A percentile compares a stretch with the other conserved stretches of the same genome.
These are phyloP conservation scores for Eustoma russellianum DNA, from an alignment of 257 asterid species.

Conservation along the genomic window DNA sequence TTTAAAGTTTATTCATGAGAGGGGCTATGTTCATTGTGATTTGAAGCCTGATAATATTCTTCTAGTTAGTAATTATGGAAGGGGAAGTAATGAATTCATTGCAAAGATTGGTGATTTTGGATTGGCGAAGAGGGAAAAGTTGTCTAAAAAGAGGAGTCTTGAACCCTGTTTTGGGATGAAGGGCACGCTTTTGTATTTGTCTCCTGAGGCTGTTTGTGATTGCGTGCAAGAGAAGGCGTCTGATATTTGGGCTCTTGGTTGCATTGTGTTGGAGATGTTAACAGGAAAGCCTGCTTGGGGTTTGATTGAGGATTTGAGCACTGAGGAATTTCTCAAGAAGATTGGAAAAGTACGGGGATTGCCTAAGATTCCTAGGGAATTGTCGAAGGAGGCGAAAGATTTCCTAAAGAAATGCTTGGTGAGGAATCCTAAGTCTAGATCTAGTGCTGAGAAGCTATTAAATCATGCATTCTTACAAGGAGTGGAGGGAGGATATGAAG, in stretches of 20 bases:
- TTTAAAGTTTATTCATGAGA: constrained; percentile 4
- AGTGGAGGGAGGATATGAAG: neutral
- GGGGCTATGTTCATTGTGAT: constrained; percentile 13
- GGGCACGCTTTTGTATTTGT: constrained; percentile 6
- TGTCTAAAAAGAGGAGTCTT: constrained; percentile 1
- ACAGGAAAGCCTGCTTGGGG: constrained; percentile 12
- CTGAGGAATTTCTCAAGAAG: constrained; percentile 3
- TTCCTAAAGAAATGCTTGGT: constrained; percentile 22
- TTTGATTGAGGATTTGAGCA: neutral
- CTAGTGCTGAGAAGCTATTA: constrained; percentile 20
- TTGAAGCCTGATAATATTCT: constrained; percentile 12
- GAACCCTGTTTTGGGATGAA: neutral
- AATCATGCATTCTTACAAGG: constrained; percentile 21
- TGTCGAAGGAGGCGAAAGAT: constrained; percentile 15
- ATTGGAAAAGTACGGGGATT: neutral
- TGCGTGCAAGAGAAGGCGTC: neutral
- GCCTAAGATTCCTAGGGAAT: constrained; percentile 7
- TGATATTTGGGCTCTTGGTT: constrained; percentile 16
- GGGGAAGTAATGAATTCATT: neutral
- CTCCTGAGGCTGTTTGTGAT: constrained; percentile 8
- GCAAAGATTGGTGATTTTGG: constrained; percentile 14
- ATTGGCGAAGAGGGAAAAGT: constrained; percentile 1
- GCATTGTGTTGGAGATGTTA: constrained; percentile 16
- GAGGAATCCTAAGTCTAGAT: constrained; percentile 9
- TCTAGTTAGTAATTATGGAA: neutral